These are phyloP conservation scores for Coemansia sp. DNA, from an alignment of 371 early-diverging fungal species.

Conservation along the genomic window DNA sequence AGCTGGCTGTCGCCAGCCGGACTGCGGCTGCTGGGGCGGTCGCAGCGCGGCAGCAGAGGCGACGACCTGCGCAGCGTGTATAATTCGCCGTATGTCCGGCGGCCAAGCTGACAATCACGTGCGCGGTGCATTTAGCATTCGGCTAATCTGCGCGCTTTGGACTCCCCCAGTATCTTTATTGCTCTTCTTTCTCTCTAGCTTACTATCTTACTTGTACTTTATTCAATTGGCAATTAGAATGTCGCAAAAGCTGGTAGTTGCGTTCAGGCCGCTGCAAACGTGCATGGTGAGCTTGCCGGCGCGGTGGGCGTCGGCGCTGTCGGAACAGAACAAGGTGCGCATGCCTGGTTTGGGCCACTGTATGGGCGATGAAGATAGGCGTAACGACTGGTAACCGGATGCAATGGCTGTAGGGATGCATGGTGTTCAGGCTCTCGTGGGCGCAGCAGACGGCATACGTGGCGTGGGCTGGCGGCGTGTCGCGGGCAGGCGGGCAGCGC, in stretches of 20 bases:
- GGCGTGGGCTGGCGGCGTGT: conserved; percentile 50
- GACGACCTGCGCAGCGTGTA: conserved; percentile 17
- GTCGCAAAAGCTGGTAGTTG: conserved; percentile 43
- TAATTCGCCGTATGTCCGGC: conserved; percentile 40
- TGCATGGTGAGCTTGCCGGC: conserved; percentile 47
- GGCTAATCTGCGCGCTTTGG: background rate
- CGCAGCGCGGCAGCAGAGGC: background rate
- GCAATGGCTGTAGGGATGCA: conserved; percentile 13
- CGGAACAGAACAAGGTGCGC: conserved; percentile 33
- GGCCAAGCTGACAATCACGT: background rate
- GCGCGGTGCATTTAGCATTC: background rate
- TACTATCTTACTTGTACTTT: too few species aligned
- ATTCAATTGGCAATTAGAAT: conserved; percentile 5
- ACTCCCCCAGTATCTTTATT: background rate
- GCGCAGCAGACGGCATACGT: conserved; percentile 28
- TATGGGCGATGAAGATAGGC: background rate
- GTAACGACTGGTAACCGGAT: background rate
- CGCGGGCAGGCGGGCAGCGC: conserved; percentile 16
- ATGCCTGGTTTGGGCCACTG: too few species aligned
- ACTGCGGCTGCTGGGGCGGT: conserved; percentile 16
- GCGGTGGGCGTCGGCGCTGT: conserved; percentile 39
- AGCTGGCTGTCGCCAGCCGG: conserved; percentile 35
- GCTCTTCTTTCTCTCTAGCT: too few species aligned
- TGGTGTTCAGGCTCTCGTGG: conserved; percentile 33
- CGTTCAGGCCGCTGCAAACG: conserved; percentile 30